Base-by-base conservation (phyloP, 371 early-diverging fungal species). In the Apophysomyces variabilis region DNA sequence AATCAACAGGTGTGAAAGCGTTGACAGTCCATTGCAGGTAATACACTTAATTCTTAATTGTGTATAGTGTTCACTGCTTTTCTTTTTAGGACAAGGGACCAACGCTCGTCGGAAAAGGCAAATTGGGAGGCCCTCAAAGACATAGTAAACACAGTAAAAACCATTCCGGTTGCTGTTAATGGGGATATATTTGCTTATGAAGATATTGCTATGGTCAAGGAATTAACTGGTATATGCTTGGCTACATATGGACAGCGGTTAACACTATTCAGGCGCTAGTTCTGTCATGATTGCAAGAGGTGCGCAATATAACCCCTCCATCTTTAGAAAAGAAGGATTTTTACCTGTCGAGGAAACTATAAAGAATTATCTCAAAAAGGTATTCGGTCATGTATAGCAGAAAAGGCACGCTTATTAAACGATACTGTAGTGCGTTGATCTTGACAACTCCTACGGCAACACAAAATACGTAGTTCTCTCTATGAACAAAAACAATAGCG, bases 251-350 rank as follows among this genome's bases (percentile, higher is more conserved):
- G 26, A 26, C 26, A 26, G 26, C 26, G 54, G 4, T 65, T 62
- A 41, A 59, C 54, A 18, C 39, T 57, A 9, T 46, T 7, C 70
- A 85, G 87, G 70, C 44, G 83, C 80, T 0, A 78, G 82, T 44
- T 90, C 94, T 32, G 90, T 92, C 38, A 96, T 98, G 97, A 77
- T 95, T 67, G 97, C 97, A 4, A 86, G 97, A 37, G 95, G 90
- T 0, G 95, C 96, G 11, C 85, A 90, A 62, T 76, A 75, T 5
- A 96, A 96, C 71, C 89, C 92, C 9, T 95, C 96, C 44, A 83
- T 93, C 0, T 97, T 97, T 73, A 76, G 90, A 36, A 76, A 83
- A 45, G 89, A 88, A 60, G 91, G 93, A 3, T 71, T 67, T 5
- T 60, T 89, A 16, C 78, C 89, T 0, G 66, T 73, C n/a, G 66